phyloP scores from a whole-genome alignment of 2,329 filamentous ascomycete species.

The Cadophora gregata region DNA sequence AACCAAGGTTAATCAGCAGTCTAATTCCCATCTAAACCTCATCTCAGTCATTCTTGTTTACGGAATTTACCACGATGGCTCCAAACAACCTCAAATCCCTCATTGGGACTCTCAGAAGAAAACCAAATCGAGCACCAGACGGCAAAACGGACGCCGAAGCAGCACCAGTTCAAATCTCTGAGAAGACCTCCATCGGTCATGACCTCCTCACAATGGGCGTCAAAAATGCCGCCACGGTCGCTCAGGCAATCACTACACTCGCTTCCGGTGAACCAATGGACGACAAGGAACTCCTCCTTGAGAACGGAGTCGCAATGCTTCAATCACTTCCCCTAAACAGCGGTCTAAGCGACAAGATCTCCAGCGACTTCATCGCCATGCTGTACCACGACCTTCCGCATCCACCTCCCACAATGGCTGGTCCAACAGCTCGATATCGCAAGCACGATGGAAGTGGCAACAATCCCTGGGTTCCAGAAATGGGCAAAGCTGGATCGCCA shows the following conservation, averaged over 20 bases:
- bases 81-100: slow-evolving; percentile 48
- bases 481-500: slow-evolving; percentile 57
- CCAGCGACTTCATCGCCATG: slow-evolving; percentile 58
- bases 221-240: slow-evolving; percentile 49
- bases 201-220: slow-evolving; percentile 48
- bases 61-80: slow-evolving; percentile 29
- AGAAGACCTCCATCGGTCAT: slow-evolving; percentile 50
- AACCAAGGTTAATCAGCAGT: neutral
- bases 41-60: neutral
- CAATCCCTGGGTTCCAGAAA: slow-evolving; percentile 56
- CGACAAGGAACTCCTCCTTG: slow-evolving; percentile 54
- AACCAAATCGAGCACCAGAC: slow-evolving; percentile 54
- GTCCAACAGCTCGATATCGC: slow-evolving; percentile 52
- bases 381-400: slow-evolving; percentile 59
- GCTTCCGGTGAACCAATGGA: slow-evolving; percentile 53
- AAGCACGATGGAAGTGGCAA: slow-evolving; percentile 53
- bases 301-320: slow-evolving; percentile 59
- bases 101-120: slow-evolving; percentile 52
- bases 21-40: slow-evolving; percentile 15
- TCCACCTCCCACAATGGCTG: slow-evolving; percentile 53
- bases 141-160: slow-evolving; percentile 50
- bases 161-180: slow-evolving; percentile 38
- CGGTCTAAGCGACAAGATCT: slow-evolving; percentile 52
- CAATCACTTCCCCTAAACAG: slow-evolving; percentile 56
- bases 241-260: slow-evolving; percentile 49